Base-by-base conservation (phyloP, 495 filamentous ascomycete species). In the Neurospora sp. region DNA sequence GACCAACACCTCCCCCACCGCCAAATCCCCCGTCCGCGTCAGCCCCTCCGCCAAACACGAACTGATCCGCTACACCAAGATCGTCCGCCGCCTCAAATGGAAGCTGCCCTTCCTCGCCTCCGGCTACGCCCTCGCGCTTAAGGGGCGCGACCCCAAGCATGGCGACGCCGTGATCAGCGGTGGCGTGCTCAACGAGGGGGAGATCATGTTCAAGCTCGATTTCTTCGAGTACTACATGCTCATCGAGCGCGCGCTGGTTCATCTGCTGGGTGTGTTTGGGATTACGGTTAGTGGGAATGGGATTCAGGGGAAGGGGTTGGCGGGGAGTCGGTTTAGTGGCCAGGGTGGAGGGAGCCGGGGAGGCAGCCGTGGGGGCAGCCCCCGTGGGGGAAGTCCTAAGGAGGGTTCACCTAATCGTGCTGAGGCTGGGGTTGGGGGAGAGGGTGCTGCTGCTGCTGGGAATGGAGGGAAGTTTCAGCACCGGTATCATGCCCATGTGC, bases 141-240 rank as follows among this genome's bases (percentile, higher is more conserved):
- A 66, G 31, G 74, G 80, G 23, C 79, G 76, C 37, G 48, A 66
- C 10, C 78, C 75, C 70, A 77, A 77, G 54, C 69, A 66, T 74
- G 54, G 74, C 73, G 40, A 69, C 69, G 44, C 39, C 69, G 4
- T 76, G 72, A 23, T 76, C 5, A 59, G 48, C 48, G 48, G 48
- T 23, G 48, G 20, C 80, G 71, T 77, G 54, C 54, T 66, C 54
- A 66, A 66, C 11, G 82, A 88, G 31, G 82, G 83, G 0, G 87
- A 90, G 75, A 84, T 88, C 39, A 91, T 91, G 85, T 92, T 92
- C 82, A 91, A 91, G 77, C 81, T 91, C 8, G 90, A 92, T 75
- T 92, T 91, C 74, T 88, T 90, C 81, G 90, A 92, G 74, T 92
- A 87, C 81, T 91, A 91, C 83, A 87, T 88, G 73, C 81, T 90